A percentile compares a stretch with the other conserved stretches of the same genome.
phyloP scores from a whole-genome alignment of 176 grass and related monocot genomes.

The Musa troglodytarum region DNA sequence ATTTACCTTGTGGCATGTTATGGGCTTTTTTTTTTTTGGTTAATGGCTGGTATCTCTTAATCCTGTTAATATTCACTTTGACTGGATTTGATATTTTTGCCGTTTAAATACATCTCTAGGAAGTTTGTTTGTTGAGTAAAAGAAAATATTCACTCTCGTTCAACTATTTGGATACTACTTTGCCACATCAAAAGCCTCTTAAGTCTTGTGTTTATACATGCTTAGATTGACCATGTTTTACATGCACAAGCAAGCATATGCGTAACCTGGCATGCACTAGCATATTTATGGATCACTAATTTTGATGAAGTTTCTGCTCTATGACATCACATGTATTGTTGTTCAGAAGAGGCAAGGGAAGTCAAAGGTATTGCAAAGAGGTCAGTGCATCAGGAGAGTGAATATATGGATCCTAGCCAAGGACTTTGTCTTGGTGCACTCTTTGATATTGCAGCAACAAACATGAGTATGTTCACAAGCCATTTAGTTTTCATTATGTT shows the following conservation, averaged over 20 bases:
- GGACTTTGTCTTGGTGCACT: constrained; percentile 90
- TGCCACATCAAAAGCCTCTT: not conserved
- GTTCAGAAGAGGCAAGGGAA: constrained; percentile 63
- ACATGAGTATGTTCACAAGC: constrained; percentile 31
- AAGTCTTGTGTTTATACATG: not conserved
- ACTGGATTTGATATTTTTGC: not conserved
- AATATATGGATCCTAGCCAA: constrained; percentile 88
- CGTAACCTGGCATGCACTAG: not conserved
- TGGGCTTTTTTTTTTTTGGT: not conserved
- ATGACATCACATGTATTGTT: constrained; percentile 6
- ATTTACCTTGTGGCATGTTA: not conserved
- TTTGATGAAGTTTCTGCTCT: not conserved
- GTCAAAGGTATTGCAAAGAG: constrained; percentile 30
- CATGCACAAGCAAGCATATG: no score
- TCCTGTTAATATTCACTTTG: not conserved
- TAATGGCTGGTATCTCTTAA: not conserved
- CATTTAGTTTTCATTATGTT: not conserved
- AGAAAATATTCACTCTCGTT: not conserved
- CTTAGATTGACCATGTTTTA: not conserved
- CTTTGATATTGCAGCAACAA: constrained; percentile 96
- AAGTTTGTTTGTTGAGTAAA: not conserved
- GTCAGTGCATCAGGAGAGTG: constrained; percentile 60
- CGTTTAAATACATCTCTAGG: not conserved
- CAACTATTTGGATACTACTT: not conserved
- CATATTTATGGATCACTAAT: not conserved